These are phyloP conservation scores for Peniophora sp. DNA, from an alignment of 1,284 basidiomycete species.

Conservation along the genomic window DNA sequence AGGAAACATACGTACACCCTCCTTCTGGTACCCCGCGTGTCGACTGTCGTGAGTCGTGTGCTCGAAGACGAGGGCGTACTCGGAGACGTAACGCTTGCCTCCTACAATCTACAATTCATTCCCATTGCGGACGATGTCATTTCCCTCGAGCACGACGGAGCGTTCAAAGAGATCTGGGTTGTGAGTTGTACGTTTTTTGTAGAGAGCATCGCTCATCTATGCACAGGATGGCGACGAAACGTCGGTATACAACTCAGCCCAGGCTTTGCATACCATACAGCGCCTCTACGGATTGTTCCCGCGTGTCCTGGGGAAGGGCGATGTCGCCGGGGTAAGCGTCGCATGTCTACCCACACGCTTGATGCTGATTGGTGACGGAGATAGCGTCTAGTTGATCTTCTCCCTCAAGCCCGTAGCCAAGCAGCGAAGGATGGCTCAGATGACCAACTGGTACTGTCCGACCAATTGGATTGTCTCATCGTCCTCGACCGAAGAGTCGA, in stretches of 20 bases:
- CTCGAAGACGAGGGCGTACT: constrained; percentile 90
- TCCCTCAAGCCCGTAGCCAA: constrained; percentile 54
- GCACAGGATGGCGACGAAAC: constrained; percentile 89
- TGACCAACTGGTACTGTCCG: constrained; percentile 33
- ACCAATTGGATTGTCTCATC: constrained; percentile 80
- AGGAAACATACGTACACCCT: constrained; percentile 83
- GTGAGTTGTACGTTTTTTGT: constrained; percentile 37
- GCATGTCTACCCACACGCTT: background rate
- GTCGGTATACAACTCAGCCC: constrained; percentile 80
- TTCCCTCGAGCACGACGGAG: constrained; percentile 78
- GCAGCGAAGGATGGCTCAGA: constrained; percentile 28
- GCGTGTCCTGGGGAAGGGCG: constrained; percentile 89
- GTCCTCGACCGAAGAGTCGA: constrained; percentile 91
- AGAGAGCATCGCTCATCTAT: constrained; percentile 1
- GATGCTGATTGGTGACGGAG: constrained; percentile 1
- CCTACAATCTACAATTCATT: constrained; percentile 91
- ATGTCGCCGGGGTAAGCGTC: constrained; percentile 74
- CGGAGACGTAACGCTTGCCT: constrained; percentile 78
- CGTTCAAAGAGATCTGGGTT: constrained; percentile 82
- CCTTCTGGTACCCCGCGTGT: constrained; percentile 82
- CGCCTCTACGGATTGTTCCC: constrained; percentile 87
- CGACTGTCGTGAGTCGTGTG: constrained; percentile 76
- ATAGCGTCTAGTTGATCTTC: constrained; percentile 70
- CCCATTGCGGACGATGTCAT: constrained; percentile 88
- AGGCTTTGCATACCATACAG: constrained; percentile 83